Conservation (phyloP, 495 filamentous ascomycete genomes). For the Aspergillus indologenus region DNA sequence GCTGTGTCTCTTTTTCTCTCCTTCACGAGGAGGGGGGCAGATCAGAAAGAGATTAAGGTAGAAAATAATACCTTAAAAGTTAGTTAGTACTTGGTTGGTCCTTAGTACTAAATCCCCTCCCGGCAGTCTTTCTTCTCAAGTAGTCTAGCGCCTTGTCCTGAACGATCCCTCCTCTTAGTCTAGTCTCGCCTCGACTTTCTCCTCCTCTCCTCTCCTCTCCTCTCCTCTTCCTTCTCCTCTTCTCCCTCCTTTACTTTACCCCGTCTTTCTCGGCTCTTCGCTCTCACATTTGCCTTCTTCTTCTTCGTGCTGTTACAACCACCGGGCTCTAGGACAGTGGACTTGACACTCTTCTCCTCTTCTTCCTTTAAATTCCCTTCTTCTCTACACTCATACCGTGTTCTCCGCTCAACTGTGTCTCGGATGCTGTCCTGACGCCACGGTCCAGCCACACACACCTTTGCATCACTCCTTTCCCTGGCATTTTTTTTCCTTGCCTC, state of each 20-base stretch:
- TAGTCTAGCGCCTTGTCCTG: neutral
- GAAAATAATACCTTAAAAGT: too few relatives aligned
- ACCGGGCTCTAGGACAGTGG: neutral
- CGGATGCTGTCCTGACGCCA: slow-evolving; percentile 7
- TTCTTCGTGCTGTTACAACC: neutral
- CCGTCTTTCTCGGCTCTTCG: slow-evolving; percentile 15
- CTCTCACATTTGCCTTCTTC: neutral
- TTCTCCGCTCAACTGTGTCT: neutral
- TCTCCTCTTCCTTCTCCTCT: slow-evolving; percentile 15
- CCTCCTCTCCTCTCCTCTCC: slow-evolving; percentile 9
- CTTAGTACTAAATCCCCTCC: too few relatives aligned
- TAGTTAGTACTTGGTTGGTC: too few relatives aligned
- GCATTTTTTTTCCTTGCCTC: neutral
- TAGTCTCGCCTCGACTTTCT: neutral
- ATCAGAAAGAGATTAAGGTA: too few relatives aligned
- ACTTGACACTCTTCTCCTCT: slow-evolving; percentile 1
- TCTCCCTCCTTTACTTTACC: slow-evolving; percentile 23
- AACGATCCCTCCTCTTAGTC: neutral
- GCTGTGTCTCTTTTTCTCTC: neutral
- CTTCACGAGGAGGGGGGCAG: too few relatives aligned
- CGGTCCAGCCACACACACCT: slow-evolving; percentile 12
- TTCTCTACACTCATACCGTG: neutral
- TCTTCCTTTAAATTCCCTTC: neutral
- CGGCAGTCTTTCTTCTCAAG: too few relatives aligned
- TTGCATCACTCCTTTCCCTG: slow-evolving; percentile 6